Percentiles rank a stretch among this genome's conserved stretches.
phyloP scores from a whole-genome alignment of 805 yeast species.

The Torulaspora maleeae region DNA sequence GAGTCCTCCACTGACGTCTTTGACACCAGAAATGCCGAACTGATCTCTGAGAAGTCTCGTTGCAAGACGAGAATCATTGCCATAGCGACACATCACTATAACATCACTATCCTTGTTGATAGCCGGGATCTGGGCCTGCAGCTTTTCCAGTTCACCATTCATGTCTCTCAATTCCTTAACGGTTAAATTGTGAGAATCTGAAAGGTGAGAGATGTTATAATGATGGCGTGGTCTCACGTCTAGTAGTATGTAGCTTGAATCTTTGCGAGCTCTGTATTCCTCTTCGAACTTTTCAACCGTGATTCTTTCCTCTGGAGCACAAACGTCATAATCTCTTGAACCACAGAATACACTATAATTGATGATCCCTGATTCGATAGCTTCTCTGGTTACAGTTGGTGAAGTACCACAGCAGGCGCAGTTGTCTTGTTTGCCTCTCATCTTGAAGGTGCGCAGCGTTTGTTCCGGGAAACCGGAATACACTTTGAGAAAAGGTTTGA shows the following conservation, averaged over 20 bases:
- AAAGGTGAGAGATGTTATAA: conserved; percentile 58
- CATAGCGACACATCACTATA: conserved; percentile 74
- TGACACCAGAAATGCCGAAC: conserved; percentile 46
- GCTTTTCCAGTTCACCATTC: conserved; percentile 28
- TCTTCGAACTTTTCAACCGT: conserved; percentile 35
- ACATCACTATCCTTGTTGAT: conserved; percentile 34
- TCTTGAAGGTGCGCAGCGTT: conserved; percentile 65
- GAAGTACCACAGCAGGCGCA: conserved; percentile 63
- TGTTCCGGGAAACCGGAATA: conserved; percentile 67
- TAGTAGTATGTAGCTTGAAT: conserved; percentile 38
- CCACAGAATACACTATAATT: conserved; percentile 81
- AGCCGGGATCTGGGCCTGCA: conserved; percentile 27
- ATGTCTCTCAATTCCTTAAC: conserved; percentile 42
- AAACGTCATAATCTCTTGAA: conserved; percentile 41
- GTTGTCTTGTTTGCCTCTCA: conserved; percentile 58
- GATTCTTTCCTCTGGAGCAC: conserved; percentile 45
- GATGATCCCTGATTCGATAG: conserved; percentile 44
- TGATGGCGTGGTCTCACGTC: conserved; percentile 86
- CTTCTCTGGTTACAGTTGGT: conserved; percentile 46
- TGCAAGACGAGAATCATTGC: conserved; percentile 87
- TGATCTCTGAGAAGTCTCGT: conserved; percentile 50
- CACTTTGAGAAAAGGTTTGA: conserved; percentile 63
- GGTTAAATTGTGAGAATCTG: conserved; percentile 60
- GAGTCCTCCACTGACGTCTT: conserved; percentile 77
- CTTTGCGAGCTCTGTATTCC: conserved; percentile 29